Evolutionary conservation across 164 flowering plant species (phyloP).

Genomic region (Aristolochia contorta): DNA sequence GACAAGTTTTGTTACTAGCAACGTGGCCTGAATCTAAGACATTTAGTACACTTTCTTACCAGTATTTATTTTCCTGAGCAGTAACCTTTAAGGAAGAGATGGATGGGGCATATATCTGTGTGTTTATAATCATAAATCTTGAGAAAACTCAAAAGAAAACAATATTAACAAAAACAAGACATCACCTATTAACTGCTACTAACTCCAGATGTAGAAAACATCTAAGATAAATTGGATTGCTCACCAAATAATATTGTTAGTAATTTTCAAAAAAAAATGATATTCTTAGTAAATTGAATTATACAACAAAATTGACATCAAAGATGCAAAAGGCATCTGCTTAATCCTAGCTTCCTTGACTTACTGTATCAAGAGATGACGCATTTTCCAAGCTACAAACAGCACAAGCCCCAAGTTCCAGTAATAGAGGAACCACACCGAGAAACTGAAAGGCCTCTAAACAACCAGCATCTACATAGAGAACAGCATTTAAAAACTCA

Average conservation of each 20-base stretch:
- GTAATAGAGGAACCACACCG: constrained; percentile 64
- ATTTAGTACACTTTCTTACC: no score
- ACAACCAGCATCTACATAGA: constrained; percentile 93
- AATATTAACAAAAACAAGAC: no score
- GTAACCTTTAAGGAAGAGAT: no score
- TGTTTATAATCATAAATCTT: no score
- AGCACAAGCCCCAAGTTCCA: constrained; percentile 69
- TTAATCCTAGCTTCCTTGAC: constrained; percentile 2
- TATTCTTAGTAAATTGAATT: background rate
- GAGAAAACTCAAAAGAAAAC: no score
- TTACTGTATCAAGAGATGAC: constrained; percentile 59
- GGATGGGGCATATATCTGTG: no score
- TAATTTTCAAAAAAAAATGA: background rate
- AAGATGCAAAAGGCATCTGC: no score
- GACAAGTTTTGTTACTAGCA: no score
- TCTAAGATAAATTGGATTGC: background rate
- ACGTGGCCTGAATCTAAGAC: no score
- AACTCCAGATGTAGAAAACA: background rate
- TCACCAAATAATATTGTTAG: background rate
- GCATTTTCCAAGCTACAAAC: constrained; percentile 80
- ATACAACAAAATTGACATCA: background rate
- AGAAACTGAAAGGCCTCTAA: constrained; percentile 76
- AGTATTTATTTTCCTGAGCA: no score
- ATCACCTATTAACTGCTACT: background rate
- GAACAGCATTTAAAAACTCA: constrained; percentile 50